phyloP scores from a whole-genome alignment of 2,329 filamentous ascomycete species.

The Chaetomium sp. region DNA sequence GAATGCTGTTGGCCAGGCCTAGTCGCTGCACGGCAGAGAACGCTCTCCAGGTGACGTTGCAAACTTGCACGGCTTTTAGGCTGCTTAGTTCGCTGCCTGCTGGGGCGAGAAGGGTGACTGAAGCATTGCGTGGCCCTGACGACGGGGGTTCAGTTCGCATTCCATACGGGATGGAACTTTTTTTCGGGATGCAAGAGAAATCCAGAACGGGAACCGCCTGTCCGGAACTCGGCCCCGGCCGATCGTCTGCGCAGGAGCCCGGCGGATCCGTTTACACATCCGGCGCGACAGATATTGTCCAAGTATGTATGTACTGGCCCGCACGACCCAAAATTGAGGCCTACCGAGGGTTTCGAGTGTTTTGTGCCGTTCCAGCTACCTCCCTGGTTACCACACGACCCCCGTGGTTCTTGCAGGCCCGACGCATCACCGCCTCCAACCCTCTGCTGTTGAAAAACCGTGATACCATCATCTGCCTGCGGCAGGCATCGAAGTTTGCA shows the following conservation, averaged over 20 bases:
- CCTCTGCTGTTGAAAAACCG: background rate
- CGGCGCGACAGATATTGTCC: background rate
- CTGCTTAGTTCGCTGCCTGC: background rate
- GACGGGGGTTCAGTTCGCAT: background rate
- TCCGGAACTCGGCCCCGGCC: background rate
- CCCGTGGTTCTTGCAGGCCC: background rate
- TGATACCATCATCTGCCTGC: slow-evolving; percentile 9
- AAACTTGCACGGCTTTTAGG: background rate
- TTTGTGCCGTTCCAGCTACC: slow-evolving; percentile 2
- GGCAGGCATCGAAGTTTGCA: slow-evolving; percentile 25
- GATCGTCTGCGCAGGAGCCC: background rate
- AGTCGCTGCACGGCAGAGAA: background rate
- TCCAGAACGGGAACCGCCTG: background rate
- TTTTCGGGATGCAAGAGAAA: background rate
- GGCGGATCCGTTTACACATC: background rate
- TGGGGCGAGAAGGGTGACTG: background rate
- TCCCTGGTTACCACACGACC: too few species aligned
- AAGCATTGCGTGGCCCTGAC: slow-evolving; percentile 3
- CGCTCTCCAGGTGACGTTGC: background rate
- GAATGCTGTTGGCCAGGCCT: background rate
- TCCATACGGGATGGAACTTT: background rate
- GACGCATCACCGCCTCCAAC: background rate
- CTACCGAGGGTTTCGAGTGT: slow-evolving; percentile 9
- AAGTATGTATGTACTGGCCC: background rate
- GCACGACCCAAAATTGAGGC: slow-evolving; percentile 14